phyloP scores from a whole-genome alignment of 306 rosid genomes.

The Alnus rubra region DNA sequence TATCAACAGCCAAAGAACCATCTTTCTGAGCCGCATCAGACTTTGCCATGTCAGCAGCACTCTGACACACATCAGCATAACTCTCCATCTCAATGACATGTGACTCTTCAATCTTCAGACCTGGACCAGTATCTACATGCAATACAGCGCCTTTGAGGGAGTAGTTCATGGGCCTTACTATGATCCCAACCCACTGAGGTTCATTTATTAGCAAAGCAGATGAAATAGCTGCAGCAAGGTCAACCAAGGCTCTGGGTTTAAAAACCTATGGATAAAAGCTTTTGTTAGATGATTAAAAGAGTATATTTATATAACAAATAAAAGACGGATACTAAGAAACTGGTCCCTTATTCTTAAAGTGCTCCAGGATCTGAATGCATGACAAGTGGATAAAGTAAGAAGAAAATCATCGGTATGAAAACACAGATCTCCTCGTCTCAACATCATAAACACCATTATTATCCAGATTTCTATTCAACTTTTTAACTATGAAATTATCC shows the following conservation, averaged over 20 bases:
- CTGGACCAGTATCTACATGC: constrained; percentile 96
- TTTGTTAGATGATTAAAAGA: constrained; percentile 33
- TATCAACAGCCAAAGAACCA: constrained; percentile 41
- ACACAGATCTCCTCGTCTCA: background rate
- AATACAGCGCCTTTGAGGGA: constrained; percentile 86
- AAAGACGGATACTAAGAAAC: background rate
- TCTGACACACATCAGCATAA: constrained; percentile 39
- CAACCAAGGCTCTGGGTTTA: constrained; percentile 93
- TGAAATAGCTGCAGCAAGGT: constrained; percentile 88
- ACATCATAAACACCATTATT: background rate
- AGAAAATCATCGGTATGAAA: background rate
- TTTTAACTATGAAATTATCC: constrained; percentile 18
- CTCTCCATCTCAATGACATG: constrained; percentile 82
- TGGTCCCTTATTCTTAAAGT: background rate
- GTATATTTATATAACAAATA: background rate
- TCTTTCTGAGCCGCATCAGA: constrained; percentile 42
- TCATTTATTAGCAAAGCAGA: constrained; percentile 92
- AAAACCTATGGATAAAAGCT: constrained; percentile 55
- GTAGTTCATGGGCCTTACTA: constrained; percentile 81
- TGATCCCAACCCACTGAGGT: constrained; percentile 91
- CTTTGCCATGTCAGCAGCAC: constrained; percentile 39
- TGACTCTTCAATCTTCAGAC: constrained; percentile 72
- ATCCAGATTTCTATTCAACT: constrained; percentile 14
- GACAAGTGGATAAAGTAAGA: constrained; percentile 27
- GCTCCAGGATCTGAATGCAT: constrained; percentile 13